phyloP scores from a whole-genome alignment of 164 flowering plant genomes.

The Macadamia integrifolia region DNA sequence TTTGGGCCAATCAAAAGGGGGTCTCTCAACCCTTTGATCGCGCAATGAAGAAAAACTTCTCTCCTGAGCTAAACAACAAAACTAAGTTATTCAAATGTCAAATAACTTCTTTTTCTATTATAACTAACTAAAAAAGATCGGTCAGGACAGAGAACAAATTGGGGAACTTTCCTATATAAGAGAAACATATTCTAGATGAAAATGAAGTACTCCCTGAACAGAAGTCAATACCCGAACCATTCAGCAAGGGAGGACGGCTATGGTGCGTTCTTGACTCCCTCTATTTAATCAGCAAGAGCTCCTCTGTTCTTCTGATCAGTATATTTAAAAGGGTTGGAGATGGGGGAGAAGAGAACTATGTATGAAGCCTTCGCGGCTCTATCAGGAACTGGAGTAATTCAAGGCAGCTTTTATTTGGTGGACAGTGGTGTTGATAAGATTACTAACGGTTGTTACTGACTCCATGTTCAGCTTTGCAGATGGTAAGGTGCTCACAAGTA shows the following conservation, averaged over 20 bases:
- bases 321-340: constrained; percentile 25
- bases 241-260: constrained; percentile 25
- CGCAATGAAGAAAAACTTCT: no score
- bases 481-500: constrained; percentile 69
- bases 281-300: constrained; percentile 20
- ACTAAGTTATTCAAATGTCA: no score
- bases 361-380: no score
- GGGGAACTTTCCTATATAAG: background rate
- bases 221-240: constrained; percentile 33
- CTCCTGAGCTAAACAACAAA: no score
- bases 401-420: constrained; percentile 50
- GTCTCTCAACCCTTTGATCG: no score
- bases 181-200: constrained; percentile 1
- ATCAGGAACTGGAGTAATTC: no score
- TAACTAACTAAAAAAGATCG: no score
- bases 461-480: constrained; percentile 61
- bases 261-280: constrained; percentile 92
- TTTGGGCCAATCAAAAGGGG: no score
- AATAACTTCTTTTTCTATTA: no score
- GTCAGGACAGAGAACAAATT: background rate
- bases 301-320: constrained; percentile 25
- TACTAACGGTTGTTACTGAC: constrained; percentile 66
- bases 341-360: background rate
- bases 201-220: constrained; percentile 4
- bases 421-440: constrained; percentile 70